Percentiles rank a stretch among this genome's conserved stretches.
phyloP scores from a whole-genome alignment of 345 rosid genomes.

The Tarenaya hassleriana region DNA sequence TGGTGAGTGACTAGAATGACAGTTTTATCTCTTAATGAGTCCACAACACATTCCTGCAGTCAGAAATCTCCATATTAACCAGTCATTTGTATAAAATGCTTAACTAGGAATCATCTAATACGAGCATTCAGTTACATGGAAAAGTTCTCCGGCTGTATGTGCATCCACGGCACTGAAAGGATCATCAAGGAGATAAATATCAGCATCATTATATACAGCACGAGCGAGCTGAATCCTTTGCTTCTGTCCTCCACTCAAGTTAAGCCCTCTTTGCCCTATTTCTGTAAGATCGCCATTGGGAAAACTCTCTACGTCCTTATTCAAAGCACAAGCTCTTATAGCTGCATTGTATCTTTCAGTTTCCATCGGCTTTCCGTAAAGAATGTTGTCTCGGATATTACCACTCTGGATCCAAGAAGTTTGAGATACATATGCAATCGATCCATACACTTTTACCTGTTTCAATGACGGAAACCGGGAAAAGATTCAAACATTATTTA shows the following conservation, averaged over 20 bases:
- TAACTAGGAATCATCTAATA: background rate
- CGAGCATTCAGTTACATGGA: slow-evolving; percentile 56
- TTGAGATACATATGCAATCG: slow-evolving; percentile 72
- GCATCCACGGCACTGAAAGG: slow-evolving; percentile 89
- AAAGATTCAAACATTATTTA: slow-evolving; percentile 1
- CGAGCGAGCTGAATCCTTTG: slow-evolving; percentile 81
- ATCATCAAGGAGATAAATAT: slow-evolving; percentile 72
- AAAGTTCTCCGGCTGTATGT: slow-evolving; percentile 61
- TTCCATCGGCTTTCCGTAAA: slow-evolving; percentile 59
- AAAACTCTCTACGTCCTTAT: slow-evolving; percentile 56
- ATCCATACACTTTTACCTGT: slow-evolving; percentile 51
- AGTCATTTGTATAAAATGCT: background rate
- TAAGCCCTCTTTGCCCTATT: slow-evolving; percentile 80
- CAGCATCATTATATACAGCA: slow-evolving; percentile 67
- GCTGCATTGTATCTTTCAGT: slow-evolving; percentile 44
- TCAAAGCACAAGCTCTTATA: slow-evolving; percentile 56
- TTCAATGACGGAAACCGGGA: slow-evolving; percentile 9
- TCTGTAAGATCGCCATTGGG: slow-evolving; percentile 72
- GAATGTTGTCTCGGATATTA: slow-evolving; percentile 60
- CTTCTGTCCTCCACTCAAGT: slow-evolving; percentile 89
- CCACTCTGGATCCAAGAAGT: slow-evolving; percentile 87
- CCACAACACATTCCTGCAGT: slow-evolving; percentile 70
- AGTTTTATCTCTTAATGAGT: slow-evolving; percentile 45
- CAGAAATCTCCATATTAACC: slow-evolving; percentile 10
- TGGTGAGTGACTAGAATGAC: slow-evolving; percentile 77